These are phyloP conservation scores for Quercus phellos DNA, from an alignment of 331 rosid species.

Conservation along the genomic window DNA sequence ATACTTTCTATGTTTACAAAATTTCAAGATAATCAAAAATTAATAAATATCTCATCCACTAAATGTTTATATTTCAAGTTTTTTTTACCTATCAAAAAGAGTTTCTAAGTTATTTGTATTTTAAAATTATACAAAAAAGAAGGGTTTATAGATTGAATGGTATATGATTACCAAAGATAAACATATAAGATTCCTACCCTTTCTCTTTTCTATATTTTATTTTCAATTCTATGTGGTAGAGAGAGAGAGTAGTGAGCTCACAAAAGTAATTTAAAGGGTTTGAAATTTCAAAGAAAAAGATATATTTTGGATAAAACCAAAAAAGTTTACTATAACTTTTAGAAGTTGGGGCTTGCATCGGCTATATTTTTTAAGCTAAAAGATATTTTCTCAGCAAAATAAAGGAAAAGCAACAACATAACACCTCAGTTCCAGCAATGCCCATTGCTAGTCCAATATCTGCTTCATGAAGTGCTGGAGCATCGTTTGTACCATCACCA, in stretches of 20 bases:
- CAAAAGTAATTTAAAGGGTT: conserved; percentile 6
- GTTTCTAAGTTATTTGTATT: too few relatives aligned
- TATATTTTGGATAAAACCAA: neutral
- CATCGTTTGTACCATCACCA: conserved; percentile 98
- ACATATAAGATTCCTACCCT: neutral
- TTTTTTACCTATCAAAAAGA: too few relatives aligned
- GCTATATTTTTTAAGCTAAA: neutral
- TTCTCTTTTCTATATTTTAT: neutral
- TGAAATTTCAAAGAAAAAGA: conserved; percentile 15
- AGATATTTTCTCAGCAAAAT: neutral
- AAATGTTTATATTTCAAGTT: too few relatives aligned
- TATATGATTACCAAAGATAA: neutral
- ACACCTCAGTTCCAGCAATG: conserved; percentile 97
- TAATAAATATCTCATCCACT: too few relatives aligned
- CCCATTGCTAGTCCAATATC: conserved; percentile 99
- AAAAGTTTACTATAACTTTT: neutral
- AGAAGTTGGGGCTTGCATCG: neutral
- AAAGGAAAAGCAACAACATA: neutral
- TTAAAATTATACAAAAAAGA: too few relatives aligned
- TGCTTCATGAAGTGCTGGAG: conserved; percentile 99
- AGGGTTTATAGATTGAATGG: too few relatives aligned
- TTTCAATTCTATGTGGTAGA: neutral
- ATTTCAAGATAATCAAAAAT: too few relatives aligned
- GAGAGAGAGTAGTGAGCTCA: neutral
- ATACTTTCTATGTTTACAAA: too few relatives aligned